Base-by-base conservation (phyloP, 2,329 filamentous ascomycete genomes). In the Pseudogymnoascus sp. region DNA sequence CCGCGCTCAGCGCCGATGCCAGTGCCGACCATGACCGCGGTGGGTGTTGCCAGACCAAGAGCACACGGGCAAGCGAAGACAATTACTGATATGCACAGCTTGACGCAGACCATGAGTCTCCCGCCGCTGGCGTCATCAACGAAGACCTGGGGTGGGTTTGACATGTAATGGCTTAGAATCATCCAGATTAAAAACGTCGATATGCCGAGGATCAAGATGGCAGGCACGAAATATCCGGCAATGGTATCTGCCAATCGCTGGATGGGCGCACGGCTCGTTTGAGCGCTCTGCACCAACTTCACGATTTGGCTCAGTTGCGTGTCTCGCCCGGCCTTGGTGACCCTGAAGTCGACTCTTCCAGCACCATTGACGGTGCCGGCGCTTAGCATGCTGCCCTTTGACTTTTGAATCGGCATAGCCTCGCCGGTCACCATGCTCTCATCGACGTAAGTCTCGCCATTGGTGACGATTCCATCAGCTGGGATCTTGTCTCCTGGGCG, bases 371-470 rank as follows among this genome's bases (percentile, higher is more conserved):
- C 93, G 2, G 94, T 97, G 31, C 94, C 94, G 59, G 92, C 94
- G 73, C 97, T 94, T 63, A 99, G 79, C 44, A 84, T 76, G 67
- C 86, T 86, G 7, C 90, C 91, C 69, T 90, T 88, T 68, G 84
- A 87, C 77, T 99, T 99, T 69, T 91, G 86, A 36, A 97, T 92
- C 0, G 94, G 93, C 83, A 97, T 93, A 2, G 94, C 90, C 77
- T 99, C 94, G 67, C 94, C 94, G 5, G 94, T 99, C 58, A 99
- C 92, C 93, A 97, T 97, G 72, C 92, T 96, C 77, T 99, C 94
- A 68, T 99, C 92, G 21, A 97, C 85, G 70, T 95, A 96, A 36
- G 91, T 96, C 75, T 97, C 91, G 33, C 94, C 94, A 61, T 89
- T 86, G 62, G 91, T 91, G 60, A 99, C 84, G 7, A 85, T 82